A percentile compares a stretch with the other conserved stretches of the same genome.
Evolutionary conservation across 2,329 filamentous ascomycete genomes (phyloP).

Genomic region (Dichotomopilus funicola): DNA sequence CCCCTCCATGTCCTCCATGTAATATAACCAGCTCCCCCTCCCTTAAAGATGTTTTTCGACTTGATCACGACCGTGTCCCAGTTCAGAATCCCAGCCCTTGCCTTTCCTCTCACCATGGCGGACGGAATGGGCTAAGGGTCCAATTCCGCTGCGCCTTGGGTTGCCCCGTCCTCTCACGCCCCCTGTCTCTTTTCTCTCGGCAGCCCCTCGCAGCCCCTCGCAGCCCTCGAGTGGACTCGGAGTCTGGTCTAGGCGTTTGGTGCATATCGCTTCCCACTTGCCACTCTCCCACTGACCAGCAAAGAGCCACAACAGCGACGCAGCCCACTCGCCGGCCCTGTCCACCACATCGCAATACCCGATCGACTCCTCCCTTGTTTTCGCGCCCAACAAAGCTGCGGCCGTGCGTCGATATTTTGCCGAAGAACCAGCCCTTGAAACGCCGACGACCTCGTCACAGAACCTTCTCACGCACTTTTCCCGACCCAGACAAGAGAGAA

Average conservation of each 20-base stretch:
- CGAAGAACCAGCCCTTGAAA: not conserved
- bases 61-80: not conserved
- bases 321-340: too few species aligned
- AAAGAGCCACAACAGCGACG: too few species aligned
- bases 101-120: slow-evolving; percentile 13
- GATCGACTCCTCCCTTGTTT: slow-evolving; percentile 15
- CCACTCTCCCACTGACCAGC: slow-evolving; percentile 12
- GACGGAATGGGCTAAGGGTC: slow-evolving; percentile 16
- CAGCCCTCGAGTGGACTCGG: not conserved
- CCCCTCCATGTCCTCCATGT: not conserved
- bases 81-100: slow-evolving; percentile 1
- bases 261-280: slow-evolving; percentile 11
- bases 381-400: slow-evolving; percentile 16
- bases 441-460: slow-evolving; percentile 1
- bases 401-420: slow-evolving; percentile 11
- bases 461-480: not conserved
- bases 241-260: slow-evolving; percentile 17
- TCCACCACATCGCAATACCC: slow-evolving; percentile 8
- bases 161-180: slow-evolving; percentile 9
- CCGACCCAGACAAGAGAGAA: not conserved
- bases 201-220: slow-evolving; percentile 1
- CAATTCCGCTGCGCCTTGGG: slow-evolving; percentile 16
- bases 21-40: slow-evolving; percentile 7
- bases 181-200: slow-evolving; percentile 11
- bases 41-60: not conserved